A percentile compares a stretch with the other conserved stretches of the same genome.
Evolutionary conservation across 2,329 filamentous ascomycete species (phyloP).

Genomic region (Pseudocercospora eumusae): DNA sequence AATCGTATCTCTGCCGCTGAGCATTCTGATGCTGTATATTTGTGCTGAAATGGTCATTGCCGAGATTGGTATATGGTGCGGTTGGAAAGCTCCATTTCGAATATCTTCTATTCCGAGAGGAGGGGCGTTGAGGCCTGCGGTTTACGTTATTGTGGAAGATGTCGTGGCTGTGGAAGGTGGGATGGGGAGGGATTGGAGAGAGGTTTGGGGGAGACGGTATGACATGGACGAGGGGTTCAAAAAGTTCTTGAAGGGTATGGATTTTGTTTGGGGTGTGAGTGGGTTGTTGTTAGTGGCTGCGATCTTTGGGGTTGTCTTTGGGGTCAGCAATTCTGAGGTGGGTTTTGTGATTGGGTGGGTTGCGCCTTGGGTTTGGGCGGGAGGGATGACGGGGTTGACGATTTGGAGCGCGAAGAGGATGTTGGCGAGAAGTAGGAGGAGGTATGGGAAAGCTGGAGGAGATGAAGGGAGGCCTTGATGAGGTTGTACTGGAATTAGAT

Average conservation of each 20-base stretch:
- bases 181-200: conserved; percentile 10
- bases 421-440: conserved; percentile 6
- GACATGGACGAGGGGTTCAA: conserved; percentile 8
- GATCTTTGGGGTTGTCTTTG: conserved; percentile 14
- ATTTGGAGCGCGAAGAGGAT: conserved; percentile 11
- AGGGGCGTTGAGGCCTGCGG: conserved; percentile 5
- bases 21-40: background rate
- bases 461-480: background rate
- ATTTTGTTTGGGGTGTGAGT: conserved; percentile 18
- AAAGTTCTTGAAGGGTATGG: conserved; percentile 4
- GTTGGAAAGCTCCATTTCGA: conserved; percentile 5
- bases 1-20: background rate
- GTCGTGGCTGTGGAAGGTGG: conserved; percentile 20
- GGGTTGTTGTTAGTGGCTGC: conserved; percentile 13
- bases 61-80: background rate
- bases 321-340: conserved; percentile 13
- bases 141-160: conserved; percentile 19
- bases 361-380: conserved; percentile 18
- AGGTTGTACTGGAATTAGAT: background rate
- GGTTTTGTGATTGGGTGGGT: conserved; percentile 17
- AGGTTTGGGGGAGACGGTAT: conserved; percentile 16
- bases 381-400: conserved; percentile 10
- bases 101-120: background rate
- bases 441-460: background rate
- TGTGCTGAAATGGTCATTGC: background rate